Evolutionary conservation across 495 filamentous ascomycete genomes (phyloP).

Genomic region (Penicillium soppii): DNA sequence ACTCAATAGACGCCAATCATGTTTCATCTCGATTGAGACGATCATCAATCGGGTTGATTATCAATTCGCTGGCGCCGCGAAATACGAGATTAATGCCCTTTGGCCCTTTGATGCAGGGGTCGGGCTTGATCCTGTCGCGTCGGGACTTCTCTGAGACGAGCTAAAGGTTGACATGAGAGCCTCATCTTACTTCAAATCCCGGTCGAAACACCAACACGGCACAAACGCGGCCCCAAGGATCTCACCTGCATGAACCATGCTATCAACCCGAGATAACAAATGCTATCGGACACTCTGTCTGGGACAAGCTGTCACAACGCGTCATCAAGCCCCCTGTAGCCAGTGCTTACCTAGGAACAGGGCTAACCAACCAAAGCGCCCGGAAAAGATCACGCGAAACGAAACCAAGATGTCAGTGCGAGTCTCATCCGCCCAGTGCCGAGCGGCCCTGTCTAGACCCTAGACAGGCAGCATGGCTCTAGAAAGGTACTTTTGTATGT

Average conservation of each 20-base stretch:
- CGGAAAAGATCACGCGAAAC: constrained; percentile 1
- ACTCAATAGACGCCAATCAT: not conserved
- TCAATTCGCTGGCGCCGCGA: not conserved
- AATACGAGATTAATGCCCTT: constrained; percentile 1
- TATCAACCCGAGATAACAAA: not conserved
- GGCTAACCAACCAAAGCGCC: not conserved
- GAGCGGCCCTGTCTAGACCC: not conserved
- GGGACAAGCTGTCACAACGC: constrained; percentile 12
- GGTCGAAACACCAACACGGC: not conserved
- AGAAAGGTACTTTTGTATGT: not conserved
- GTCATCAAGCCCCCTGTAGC: constrained; percentile 13
- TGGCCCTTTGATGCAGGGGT: not conserved
- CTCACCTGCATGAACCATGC: constrained; percentile 8
- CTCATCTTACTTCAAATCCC: not conserved
- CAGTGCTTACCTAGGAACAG: constrained; percentile 4
- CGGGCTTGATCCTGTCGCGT: not conserved
- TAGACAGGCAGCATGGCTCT: no score
- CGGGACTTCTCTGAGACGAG: not conserved
- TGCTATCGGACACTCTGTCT: not conserved
- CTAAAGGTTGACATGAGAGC: constrained; percentile 1
- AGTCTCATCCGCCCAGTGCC: constrained; percentile 3
- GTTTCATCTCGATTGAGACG: not conserved
- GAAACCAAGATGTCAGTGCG: not conserved
- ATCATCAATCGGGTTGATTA: not conserved
- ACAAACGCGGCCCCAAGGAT: not conserved